phyloP scores from a whole-genome alignment of 1,284 basidiomycete genomes.

The Leccinum insolens region DNA sequence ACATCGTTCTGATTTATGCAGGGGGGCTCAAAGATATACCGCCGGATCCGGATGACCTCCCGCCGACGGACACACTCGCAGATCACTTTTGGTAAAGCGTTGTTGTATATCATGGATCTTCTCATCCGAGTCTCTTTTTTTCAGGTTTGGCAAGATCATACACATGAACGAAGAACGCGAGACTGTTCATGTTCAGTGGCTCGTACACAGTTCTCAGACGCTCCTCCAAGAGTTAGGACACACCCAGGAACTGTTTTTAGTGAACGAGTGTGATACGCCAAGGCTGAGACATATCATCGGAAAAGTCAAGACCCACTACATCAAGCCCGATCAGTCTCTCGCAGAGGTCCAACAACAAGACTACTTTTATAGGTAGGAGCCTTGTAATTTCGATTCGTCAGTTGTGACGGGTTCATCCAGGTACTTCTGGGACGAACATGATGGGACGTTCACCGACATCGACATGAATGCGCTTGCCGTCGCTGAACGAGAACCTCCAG shows the following conservation, averaged over 20 bases:
- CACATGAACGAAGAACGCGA: constrained; percentile 47
- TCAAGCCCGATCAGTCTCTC: constrained; percentile 18
- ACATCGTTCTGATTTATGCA: constrained; percentile 49
- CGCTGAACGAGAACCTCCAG: constrained; percentile 28
- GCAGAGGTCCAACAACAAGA: constrained; percentile 37
- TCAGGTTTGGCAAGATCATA: constrained; percentile 68
- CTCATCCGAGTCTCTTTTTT: background rate
- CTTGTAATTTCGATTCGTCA: background rate
- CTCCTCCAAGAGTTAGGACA: constrained; percentile 58
- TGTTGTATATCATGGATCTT: background rate
- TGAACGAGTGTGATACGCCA: constrained; percentile 50
- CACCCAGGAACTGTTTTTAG: constrained; percentile 66
- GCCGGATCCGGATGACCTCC: constrained; percentile 36
- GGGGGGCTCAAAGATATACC: constrained; percentile 31
- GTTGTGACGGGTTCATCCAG: constrained; percentile 20
- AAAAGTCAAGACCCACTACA: constrained; percentile 40
- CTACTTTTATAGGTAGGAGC: constrained; percentile 60
- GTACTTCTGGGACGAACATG: constrained; percentile 27
- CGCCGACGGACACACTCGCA: constrained; percentile 41
- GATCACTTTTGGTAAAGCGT: constrained; percentile 62
- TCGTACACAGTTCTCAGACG: constrained; percentile 64
- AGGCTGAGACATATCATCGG: background rate
- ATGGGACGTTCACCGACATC: constrained; percentile 19
- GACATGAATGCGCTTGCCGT: constrained; percentile 28
- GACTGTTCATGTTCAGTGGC: constrained; percentile 67